A percentile compares a stretch with the other conserved stretches of the same genome.
phyloP scores from a whole-genome alignment of 345 rosid genomes.

The Dipteronia dyeriana region DNA sequence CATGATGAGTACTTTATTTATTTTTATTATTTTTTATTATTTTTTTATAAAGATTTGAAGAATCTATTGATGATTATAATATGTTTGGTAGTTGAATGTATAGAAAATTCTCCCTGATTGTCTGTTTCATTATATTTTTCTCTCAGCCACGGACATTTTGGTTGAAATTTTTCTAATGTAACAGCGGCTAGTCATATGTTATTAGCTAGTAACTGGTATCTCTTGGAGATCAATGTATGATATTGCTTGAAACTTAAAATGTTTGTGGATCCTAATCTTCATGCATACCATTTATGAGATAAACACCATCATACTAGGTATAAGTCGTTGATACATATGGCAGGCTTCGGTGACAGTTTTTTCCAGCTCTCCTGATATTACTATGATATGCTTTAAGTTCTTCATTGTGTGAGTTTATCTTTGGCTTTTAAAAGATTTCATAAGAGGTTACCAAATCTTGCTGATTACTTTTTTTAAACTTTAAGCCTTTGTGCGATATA shows the following conservation, averaged over 20 bases:
- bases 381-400: not conserved
- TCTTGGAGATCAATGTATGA: not conserved
- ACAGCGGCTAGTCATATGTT: not conserved
- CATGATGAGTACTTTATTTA: not conserved
- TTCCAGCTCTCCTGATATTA: not conserved
- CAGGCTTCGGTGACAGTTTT: not conserved
- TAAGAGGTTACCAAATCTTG: not conserved
- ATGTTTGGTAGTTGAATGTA: not conserved
- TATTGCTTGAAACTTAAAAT: not conserved
- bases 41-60: not conserved
- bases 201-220: not conserved
- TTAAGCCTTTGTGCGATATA: not conserved
- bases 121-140: not conserved
- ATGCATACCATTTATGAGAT: not conserved
- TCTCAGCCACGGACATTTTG: not conserved
- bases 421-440: not conserved
- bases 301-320: not conserved
- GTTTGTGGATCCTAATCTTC: not conserved
- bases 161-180: not conserved
- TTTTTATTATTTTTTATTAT: too few relatives aligned
- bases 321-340: not conserved
- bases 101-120: not conserved
- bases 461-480: not conserved
- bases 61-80: not conserved
- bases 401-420: not conserved